Percentiles rank a stretch among this genome's conserved stretches.
Evolutionary conservation across 257 asterid genomes (phyloP).

Genomic region (Avicennia marina): DNA sequence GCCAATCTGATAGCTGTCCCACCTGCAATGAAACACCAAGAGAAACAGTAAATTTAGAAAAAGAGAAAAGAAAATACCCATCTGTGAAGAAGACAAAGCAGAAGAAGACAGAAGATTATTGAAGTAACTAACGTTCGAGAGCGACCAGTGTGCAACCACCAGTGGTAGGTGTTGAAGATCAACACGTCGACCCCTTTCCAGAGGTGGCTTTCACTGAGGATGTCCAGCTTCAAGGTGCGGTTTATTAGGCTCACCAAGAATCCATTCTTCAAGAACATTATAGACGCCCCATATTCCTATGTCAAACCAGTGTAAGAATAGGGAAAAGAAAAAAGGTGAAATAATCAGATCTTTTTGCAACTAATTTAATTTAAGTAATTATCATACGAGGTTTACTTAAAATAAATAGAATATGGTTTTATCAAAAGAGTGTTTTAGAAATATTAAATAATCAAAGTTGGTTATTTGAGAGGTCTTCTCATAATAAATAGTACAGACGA

Average conservation of each 20-base stretch:
- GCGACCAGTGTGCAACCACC: constrained; percentile 76
- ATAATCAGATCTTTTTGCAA: background rate
- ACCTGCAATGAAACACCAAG: constrained; percentile 18
- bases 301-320: no score
- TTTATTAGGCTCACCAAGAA: constrained; percentile 29
- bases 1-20: constrained; percentile 51
- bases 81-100: background rate
- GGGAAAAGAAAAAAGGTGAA: background rate
- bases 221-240: constrained; percentile 50
- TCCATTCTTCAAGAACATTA: constrained; percentile 31
- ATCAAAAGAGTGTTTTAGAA: no score
- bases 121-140: constrained; percentile 33
- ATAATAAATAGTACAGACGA: no score
- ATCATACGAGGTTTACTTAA: no score
- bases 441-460: no score
- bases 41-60: background rate
- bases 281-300: constrained; percentile 28
- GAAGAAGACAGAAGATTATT: background rate
- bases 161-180: constrained; percentile 69
- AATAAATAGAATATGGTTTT: no score
- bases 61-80: background rate
- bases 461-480: no score
- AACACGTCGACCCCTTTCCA: constrained; percentile 50
- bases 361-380: no score
- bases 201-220: constrained; percentile 27